Evolutionary conservation across 805 yeast genomes (phyloP), one percentile per base, ranked within the genome.

Genomic region (Cyberlindnera amylophila): DNA sequence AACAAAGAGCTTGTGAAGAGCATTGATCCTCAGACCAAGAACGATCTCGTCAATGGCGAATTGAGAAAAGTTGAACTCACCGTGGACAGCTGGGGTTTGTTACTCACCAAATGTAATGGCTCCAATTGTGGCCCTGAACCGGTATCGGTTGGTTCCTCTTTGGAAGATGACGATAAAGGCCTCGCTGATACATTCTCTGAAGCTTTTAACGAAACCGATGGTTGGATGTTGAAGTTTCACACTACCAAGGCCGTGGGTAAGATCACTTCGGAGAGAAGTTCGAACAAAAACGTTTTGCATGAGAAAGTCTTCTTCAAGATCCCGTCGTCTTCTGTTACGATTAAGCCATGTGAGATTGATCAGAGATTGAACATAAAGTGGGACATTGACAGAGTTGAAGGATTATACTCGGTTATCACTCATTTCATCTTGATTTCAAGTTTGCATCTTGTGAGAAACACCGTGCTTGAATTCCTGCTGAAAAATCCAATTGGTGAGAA

Each of bases 401-500:
- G 59, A 3, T 52, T 69, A 6, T 61, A 66, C 34, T 70, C 75
- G 3, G 51, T 70, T 13, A 67, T 69, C 45, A 63, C 70, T 4
- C 70, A 71, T 36, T 78, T 76, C 52, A 59, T 75, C 16, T 53
- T 70, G 0, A 54, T 73, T 4, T 74, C 81, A 0, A 62, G 74
- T 2, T 42, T 69, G 8, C 73, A 70, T 48, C 59, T 77, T 4
- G 47, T 77, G 16, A 65, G 68, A 38, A 72, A 72, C 50, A 70
- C 73, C 9, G 29, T 67, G 39, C 49, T 57, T 44, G 49, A 59
- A 43, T 46, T 49, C 43, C 33, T 49, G 36, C 30, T 48, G 40
- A 36, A 55, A 32, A 61, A 47, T 18, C 47, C 51, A 3, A 17
- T 44, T 12, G 49, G 42, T 11, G 63, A 58, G 3, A 39, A 52